These are phyloP conservation scores for Trichoderma endophyticum DNA, from an alignment of 2,329 filamentous ascomycete species.

Conservation along the genomic window DNA sequence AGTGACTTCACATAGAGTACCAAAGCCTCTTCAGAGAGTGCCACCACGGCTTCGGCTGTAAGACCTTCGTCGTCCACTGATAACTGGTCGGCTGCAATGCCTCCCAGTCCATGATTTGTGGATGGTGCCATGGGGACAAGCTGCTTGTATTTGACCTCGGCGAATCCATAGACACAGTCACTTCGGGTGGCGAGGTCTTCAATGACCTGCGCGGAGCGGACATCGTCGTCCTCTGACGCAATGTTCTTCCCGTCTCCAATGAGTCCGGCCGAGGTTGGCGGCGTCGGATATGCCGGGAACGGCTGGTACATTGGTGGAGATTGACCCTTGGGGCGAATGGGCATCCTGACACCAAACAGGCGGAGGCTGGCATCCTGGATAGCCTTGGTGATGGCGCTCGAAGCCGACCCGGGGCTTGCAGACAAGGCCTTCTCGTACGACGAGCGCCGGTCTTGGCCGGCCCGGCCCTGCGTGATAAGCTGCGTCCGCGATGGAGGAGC, in stretches of 20 bases:
- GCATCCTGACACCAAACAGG: constrained; percentile 68
- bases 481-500: constrained; percentile 67
- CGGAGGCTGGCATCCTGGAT: constrained; percentile 86
- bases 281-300: constrained; percentile 79
- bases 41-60: constrained; percentile 79
- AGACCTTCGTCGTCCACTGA: constrained; percentile 67
- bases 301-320: constrained; percentile 78
- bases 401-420: constrained; percentile 67
- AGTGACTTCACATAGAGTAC: constrained; percentile 96
- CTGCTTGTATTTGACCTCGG: constrained; percentile 97
- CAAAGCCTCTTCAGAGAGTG: constrained; percentile 87
- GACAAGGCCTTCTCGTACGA: constrained; percentile 78
- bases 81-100: constrained; percentile 53
- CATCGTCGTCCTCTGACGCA: constrained; percentile 70
- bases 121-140: constrained; percentile 86
- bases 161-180: constrained; percentile 95
- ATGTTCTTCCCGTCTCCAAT: constrained; percentile 61
- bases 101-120: constrained; percentile 66
- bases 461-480: constrained; percentile 67
- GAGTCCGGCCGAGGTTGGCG: constrained; percentile 58
- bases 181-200: constrained; percentile 91
- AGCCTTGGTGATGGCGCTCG: constrained; percentile 90
- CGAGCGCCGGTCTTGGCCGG: constrained; percentile 69
- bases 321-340: constrained; percentile 61
- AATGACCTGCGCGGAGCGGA: constrained; percentile 71